Evolutionary conservation across 108 stramenopile genomes (phyloP).

Genomic region (Nitzschia sp.): DNA sequence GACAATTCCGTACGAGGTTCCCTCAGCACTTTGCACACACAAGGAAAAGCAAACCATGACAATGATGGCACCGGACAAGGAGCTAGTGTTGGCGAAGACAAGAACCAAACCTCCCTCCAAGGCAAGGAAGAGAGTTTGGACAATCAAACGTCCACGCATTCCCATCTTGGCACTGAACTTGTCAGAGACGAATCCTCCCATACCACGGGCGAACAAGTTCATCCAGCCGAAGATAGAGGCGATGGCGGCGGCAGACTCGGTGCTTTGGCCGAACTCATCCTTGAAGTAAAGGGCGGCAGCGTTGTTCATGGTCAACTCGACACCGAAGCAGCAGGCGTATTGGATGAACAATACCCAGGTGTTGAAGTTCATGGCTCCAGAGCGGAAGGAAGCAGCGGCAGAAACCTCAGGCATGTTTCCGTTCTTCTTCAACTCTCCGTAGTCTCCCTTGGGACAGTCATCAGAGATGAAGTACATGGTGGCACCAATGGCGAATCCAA

Average conservation of each 20-base stretch:
- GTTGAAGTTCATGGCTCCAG: constrained; percentile 73
- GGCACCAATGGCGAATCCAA: constrained; percentile 43
- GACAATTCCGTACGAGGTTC: constrained; percentile 76
- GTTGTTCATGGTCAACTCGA: constrained; percentile 89
- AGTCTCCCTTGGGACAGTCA: constrained; percentile 89
- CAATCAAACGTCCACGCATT: constrained; percentile 59
- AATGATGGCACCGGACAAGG: constrained; percentile 55
- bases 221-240: constrained; percentile 61
- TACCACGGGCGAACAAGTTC: constrained; percentile 58
- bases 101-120: constrained; percentile 66
- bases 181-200: constrained; percentile 48
- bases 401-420: constrained; percentile 76
- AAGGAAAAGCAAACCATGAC: constrained; percentile 75
- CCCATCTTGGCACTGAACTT: constrained; percentile 37
- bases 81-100: constrained; percentile 55
- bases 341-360: constrained; percentile 77
- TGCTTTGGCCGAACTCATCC: constrained; percentile 55
- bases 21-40: constrained; percentile 82
- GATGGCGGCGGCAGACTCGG: constrained; percentile 55
- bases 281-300: constrained; percentile 80
- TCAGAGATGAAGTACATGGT: constrained; percentile 51
- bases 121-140: constrained; percentile 54
- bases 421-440: constrained; percentile 71
- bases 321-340: constrained; percentile 91
- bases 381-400: constrained; percentile 61